Percentiles rank a stretch among this genome's conserved stretches.
phyloP scores from a whole-genome alignment of 768 basidiomycete species.

The Macrolepiota fuliginosa region DNA sequence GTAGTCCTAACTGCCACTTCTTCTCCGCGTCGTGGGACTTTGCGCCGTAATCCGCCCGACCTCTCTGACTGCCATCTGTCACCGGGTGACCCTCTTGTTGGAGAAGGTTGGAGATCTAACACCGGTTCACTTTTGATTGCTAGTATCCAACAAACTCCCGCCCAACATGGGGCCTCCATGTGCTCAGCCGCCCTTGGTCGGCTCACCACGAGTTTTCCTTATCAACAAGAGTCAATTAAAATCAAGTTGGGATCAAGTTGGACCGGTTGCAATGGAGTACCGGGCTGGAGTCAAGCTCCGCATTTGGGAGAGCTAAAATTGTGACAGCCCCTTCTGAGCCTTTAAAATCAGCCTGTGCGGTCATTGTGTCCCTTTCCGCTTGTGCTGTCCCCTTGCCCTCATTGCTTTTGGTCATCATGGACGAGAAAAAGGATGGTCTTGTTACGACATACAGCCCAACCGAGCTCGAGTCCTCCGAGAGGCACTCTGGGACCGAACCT shows the following conservation, averaged over 20 bases:
- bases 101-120: neutral
- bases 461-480: conserved; percentile 6
- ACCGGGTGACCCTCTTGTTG: neutral
- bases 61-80: neutral
- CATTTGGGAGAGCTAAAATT: neutral
- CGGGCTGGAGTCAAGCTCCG: neutral
- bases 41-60: neutral
- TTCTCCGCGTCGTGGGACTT: too few relatives aligned
- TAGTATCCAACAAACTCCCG: neutral
- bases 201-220: neutral
- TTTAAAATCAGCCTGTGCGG: neutral
- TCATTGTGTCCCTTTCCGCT: too few relatives aligned
- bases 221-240: neutral
- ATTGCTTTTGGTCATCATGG: neutral
- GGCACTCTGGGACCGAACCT: neutral
- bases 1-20: too few relatives aligned
- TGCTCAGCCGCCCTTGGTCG: neutral
- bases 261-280: neutral
- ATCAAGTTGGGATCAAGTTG: neutral
- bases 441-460: neutral
- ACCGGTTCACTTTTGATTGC: neutral
- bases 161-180: neutral
- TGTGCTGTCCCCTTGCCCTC: neutral
- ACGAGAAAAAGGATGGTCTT: conserved; percentile 4
- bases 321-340: neutral